Conservation (phyloP, 73 alveolate species). For the Durusdinium trenchii region DNA sequence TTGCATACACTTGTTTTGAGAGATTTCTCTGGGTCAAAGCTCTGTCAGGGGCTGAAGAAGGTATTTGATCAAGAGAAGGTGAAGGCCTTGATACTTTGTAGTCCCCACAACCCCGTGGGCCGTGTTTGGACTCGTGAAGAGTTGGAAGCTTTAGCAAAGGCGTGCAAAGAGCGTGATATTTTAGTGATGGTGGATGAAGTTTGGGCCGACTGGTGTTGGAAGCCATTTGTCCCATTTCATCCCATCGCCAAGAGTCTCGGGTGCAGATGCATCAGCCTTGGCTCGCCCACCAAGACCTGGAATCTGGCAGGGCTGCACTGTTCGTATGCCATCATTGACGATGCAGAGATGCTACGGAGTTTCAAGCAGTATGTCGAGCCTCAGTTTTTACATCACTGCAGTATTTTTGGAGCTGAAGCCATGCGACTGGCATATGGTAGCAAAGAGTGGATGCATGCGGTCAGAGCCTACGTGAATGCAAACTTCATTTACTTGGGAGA, state of each 20-base stretch:
- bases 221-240: constrained; percentile 36
- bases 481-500: constrained; percentile 32
- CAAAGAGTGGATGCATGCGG: constrained; percentile 42
- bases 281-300: constrained; percentile 74
- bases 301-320: constrained; percentile 65
- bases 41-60: constrained; percentile 21
- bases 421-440: constrained; percentile 1
- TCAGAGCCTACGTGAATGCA: constrained; percentile 8
- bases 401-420: constrained; percentile 45
- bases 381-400: constrained; percentile 25
- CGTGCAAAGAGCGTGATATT: constrained; percentile 15
- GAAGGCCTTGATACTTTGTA: constrained; percentile 44
- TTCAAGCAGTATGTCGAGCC: constrained; percentile 38
- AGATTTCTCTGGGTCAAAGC: neutral
- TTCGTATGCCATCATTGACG: constrained; percentile 50
- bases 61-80: constrained; percentile 49
- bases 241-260: constrained; percentile 40
- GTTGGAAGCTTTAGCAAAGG: constrained; percentile 16
- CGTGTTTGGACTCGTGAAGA: constrained; percentile 71
- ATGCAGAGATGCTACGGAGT: neutral
- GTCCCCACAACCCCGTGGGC: constrained; percentile 81
- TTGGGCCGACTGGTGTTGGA: constrained; percentile 85
- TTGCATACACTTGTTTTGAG: neutral
- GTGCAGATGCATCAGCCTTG: constrained; percentile 59
- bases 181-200: constrained; percentile 62